phyloP scores from a whole-genome alignment of 805 yeast species.

The Hanseniaspora occidentalis region DNA sequence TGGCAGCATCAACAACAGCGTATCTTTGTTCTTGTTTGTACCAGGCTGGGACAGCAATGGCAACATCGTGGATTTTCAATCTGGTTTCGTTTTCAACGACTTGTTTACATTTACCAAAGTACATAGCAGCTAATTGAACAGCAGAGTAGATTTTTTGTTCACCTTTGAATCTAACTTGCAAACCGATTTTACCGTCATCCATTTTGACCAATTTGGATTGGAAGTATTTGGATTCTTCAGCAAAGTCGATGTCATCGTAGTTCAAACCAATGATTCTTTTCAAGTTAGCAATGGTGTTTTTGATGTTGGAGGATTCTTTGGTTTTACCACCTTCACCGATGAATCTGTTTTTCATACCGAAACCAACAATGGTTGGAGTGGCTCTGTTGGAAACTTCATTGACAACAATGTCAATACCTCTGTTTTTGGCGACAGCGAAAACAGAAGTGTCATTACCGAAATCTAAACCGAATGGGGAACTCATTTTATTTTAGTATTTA shows the following conservation, averaged over 20 bases:
- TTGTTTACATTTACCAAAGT: slow-evolving; percentile 77
- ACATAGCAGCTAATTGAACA: slow-evolving; percentile 91
- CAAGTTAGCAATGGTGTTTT: slow-evolving; percentile 90
- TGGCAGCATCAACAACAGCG: slow-evolving; percentile 89
- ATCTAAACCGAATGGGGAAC: slow-evolving; percentile 95
- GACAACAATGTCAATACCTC: slow-evolving; percentile 97
- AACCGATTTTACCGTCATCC: slow-evolving; percentile 64
- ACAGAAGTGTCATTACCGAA: slow-evolving; percentile 92
- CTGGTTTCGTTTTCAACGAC: slow-evolving; percentile 74
- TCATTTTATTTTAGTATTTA: slow-evolving; percentile 37
- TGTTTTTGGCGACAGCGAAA: slow-evolving; percentile 91
- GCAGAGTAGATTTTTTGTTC: slow-evolving; percentile 69
- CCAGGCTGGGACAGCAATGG: slow-evolving; percentile 95
- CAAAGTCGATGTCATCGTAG: slow-evolving; percentile 54
- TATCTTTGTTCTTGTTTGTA: slow-evolving; percentile 94
- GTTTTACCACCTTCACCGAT: slow-evolving; percentile 94
- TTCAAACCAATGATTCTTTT: slow-evolving; percentile 84
- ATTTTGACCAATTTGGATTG: slow-evolving; percentile 52
- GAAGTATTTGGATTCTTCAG: slow-evolving; percentile 59
- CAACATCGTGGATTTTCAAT: slow-evolving; percentile 67
- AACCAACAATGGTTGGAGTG: slow-evolving; percentile 87
- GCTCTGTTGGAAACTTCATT: slow-evolving; percentile 97
- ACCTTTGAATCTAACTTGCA: slow-evolving; percentile 76
- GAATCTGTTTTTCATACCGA: slow-evolving; percentile 77
- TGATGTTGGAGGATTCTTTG: slow-evolving; percentile 91